These are phyloP conservation scores for Pyrenophora seminiperda DNA, from an alignment of 2,329 filamentous ascomycete genomes.

Conservation along the genomic window DNA sequence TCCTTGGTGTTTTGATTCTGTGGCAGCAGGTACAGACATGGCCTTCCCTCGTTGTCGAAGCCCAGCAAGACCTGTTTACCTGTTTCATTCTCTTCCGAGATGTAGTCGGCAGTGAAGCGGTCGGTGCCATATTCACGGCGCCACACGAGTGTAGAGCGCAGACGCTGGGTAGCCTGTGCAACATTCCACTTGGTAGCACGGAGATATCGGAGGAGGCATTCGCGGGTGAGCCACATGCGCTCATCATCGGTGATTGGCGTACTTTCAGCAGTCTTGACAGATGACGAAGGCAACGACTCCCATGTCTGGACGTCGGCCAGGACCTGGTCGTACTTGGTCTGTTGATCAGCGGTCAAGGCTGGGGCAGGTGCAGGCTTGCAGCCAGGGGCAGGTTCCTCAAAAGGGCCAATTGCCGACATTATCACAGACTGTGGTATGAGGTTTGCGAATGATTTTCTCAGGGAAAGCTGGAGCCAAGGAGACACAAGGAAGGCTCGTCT, in stretches of 20 bases:
- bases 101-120: conserved; percentile 78
- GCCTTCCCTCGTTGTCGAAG: conserved; percentile 82
- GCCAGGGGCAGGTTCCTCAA: conserved; percentile 49
- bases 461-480: background rate
- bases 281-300: conserved; percentile 70
- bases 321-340: conserved; percentile 79
- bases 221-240: conserved; percentile 86
- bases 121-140: conserved; percentile 85
- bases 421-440: background rate
- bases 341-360: conserved; percentile 74
- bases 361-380: conserved; percentile 63
- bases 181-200: conserved; percentile 88
- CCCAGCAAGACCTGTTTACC: conserved; percentile 92
- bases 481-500: background rate
- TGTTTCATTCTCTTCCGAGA: conserved; percentile 92
- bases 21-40: conserved; percentile 88
- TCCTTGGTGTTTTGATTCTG: conserved; percentile 90
- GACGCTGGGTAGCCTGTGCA: conserved; percentile 74
- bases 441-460: background rate
- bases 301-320: conserved; percentile 73
- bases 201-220: conserved; percentile 91
- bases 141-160: conserved; percentile 83
- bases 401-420: conserved; percentile 42
- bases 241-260: conserved; percentile 77
- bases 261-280: conserved; percentile 61